phyloP scores from a whole-genome alignment of 257 asterid genomes.

The Solanum bukasovii region DNA sequence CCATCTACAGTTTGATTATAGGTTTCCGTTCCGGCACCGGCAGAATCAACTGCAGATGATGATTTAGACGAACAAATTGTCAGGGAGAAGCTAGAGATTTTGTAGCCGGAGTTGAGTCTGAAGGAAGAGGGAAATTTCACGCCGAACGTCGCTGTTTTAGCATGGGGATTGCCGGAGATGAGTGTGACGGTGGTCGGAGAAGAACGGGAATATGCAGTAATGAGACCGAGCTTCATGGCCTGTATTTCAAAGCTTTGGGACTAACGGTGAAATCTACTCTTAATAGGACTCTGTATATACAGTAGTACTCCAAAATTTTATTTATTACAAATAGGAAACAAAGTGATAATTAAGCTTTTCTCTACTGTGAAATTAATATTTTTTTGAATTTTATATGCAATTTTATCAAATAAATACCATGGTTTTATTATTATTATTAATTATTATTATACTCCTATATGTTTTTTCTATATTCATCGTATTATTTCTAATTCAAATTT shows the following conservation, averaged over 20 bases:
- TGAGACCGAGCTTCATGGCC: background rate
- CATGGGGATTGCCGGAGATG: background rate
- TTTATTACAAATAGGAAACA: background rate
- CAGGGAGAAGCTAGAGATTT: background rate
- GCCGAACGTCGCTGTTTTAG: background rate
- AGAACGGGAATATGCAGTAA: background rate
- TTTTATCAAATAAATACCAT: background rate
- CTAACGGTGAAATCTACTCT: background rate
- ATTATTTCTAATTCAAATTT: background rate
- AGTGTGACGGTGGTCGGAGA: constrained; percentile 1
- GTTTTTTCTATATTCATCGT: background rate
- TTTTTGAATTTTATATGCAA: background rate
- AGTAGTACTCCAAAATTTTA: background rate
- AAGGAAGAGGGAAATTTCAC: background rate
- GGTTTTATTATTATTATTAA: background rate
- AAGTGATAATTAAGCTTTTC: background rate
- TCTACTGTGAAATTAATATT: background rate
- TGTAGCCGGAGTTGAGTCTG: background rate
- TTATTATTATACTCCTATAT: no score
- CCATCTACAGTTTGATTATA: constrained; percentile 4
- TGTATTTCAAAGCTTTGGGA: background rate
- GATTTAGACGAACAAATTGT: constrained; percentile 1
- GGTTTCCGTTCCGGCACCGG: constrained; percentile 8
- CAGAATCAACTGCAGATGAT: background rate
- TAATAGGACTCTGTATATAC: background rate